phyloP scores from a whole-genome alignment of 2,329 filamentous ascomycete species.

The Byssoonygena ceratinophila region DNA sequence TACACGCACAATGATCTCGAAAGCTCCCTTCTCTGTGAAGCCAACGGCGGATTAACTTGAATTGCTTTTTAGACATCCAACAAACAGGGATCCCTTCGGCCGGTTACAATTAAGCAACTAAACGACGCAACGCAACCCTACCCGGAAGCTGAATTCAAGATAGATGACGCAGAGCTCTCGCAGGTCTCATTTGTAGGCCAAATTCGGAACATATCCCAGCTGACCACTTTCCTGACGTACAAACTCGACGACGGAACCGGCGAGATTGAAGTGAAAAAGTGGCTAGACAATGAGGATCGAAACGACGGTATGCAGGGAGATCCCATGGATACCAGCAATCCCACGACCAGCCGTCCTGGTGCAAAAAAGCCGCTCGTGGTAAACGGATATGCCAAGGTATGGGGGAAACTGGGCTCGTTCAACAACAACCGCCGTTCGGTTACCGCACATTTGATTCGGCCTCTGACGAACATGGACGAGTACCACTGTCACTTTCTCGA shows the following conservation, averaged over 20 bases:
- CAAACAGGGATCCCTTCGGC: conserved; percentile 48
- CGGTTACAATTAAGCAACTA: conserved; percentile 92
- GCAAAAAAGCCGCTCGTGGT: conserved; percentile 49
- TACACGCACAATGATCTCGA: too few species aligned
- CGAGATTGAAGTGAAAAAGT: conserved; percentile 60
- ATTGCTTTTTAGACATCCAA: not conserved
- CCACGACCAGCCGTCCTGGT: conserved; percentile 35
- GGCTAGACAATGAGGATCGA: conserved; percentile 39
- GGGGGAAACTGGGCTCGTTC: conserved; percentile 73
- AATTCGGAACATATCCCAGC: conserved; percentile 73
- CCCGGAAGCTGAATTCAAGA: conserved; percentile 65
- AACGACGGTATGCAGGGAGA: conserved; percentile 34
- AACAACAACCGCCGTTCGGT: conserved; percentile 74
- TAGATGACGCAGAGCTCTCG: conserved; percentile 64
- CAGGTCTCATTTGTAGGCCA: conserved; percentile 82
- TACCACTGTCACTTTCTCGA: conserved; percentile 87
- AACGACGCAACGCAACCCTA: conserved; percentile 69
- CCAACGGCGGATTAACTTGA: too few species aligned
- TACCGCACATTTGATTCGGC: conserved; percentile 67
- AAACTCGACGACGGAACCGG: conserved; percentile 92
- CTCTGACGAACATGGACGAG: conserved; percentile 79
- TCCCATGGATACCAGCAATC: conserved; percentile 36
- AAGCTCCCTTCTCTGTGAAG: too few species aligned
- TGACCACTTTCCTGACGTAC: conserved; percentile 85
- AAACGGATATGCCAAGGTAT: conserved; percentile 75